Evolutionary conservation across 2,329 filamentous ascomycete genomes (phyloP), one percentile per base, ranked within the genome.

Genomic region (Botryotinia narcissicola): DNA sequence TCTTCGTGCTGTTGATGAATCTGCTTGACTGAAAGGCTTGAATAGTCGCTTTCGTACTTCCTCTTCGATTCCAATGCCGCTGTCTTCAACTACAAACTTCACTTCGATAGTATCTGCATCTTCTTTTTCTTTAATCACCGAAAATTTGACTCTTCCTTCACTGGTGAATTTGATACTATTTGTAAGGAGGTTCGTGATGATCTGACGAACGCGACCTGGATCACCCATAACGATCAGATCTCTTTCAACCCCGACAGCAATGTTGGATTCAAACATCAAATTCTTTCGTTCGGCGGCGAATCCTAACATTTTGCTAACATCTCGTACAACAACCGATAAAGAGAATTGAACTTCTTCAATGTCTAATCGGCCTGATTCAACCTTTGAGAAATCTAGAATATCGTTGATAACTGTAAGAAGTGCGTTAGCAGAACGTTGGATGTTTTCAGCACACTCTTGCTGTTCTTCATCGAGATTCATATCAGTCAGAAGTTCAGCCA

Each of bases 321-420:
- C 94, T 64, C 90, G 87, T 10, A 95, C 88, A 20, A 94, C 89
- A 1, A 93, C 85, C 0, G 71, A 68, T 90, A 90, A 2, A 94
- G 84, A 93, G 78, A 95, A 95, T 75, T 93, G 92, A 0, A 94
- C 92, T 78, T 94, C 91, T 81, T 94, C 92, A 59, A 95, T 91
- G 75, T 94, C 92, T 32, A 95, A 83, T 12, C 91, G 86, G 4
- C 93, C 92, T 14, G 91, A 93, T 80, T 95, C 93, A 2, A 94
- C 91, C 81, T 97, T 97, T 6, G 93, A 96, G 80, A 97, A 95
- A 82, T 97, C 94, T 2, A 97, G 84, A 72, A 97, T 97, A 78
- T 97, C 94, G 79, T 97, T 97, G 82, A 97, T 97, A 59, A 97
- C 92, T 0, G 93, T 95, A 32, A 97, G 85, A 4, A 97, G 84